phyloP scores from a whole-genome alignment of 2,329 filamentous ascomycete genomes.

The Botrytis cinerea region DNA sequence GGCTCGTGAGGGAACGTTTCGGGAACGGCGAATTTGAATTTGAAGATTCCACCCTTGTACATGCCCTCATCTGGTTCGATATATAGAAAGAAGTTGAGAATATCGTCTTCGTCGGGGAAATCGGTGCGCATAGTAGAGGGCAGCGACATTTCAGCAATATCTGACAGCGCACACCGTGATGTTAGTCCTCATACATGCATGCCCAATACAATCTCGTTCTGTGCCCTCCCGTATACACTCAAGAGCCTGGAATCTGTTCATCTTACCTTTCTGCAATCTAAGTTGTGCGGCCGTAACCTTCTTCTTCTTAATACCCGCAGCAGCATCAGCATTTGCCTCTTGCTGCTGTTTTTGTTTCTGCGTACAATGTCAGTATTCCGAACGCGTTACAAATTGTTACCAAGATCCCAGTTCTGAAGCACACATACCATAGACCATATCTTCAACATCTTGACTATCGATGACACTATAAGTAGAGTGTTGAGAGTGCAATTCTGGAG shows the following conservation, averaged over 20 bases:
- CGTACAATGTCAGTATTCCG: neutral
- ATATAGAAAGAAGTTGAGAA: slow-evolving; percentile 78
- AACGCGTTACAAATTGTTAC: neutral
- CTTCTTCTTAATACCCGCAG: slow-evolving; percentile 84
- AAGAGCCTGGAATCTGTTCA: neutral
- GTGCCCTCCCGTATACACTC: neutral
- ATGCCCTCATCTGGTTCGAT: slow-evolving; percentile 84
- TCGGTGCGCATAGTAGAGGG: slow-evolving; percentile 78
- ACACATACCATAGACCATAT: slow-evolving; percentile 94
- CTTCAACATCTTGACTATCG: slow-evolving; percentile 78
- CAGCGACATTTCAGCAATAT: slow-evolving; percentile 78
- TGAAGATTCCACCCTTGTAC: slow-evolving; percentile 86
- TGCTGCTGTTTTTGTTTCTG: slow-evolving; percentile 97
- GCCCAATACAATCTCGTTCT: neutral
- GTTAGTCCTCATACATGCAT: slow-evolving; percentile 5
- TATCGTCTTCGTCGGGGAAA: slow-evolving; percentile 81
- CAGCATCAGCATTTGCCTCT: slow-evolving; percentile 77
- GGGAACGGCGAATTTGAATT: slow-evolving; percentile 89
- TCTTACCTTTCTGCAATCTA: slow-evolving; percentile 89
- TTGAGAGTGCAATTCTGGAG: neutral
- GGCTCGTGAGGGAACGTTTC: slow-evolving; percentile 97
- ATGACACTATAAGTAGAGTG: neutral
- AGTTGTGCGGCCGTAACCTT: slow-evolving; percentile 97
- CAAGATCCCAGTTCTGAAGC: neutral
- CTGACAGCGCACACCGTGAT: slow-evolving; percentile 47